Conservation (phyloP, 2,329 filamentous ascomycete species). For the Apiospora aurea region DNA sequence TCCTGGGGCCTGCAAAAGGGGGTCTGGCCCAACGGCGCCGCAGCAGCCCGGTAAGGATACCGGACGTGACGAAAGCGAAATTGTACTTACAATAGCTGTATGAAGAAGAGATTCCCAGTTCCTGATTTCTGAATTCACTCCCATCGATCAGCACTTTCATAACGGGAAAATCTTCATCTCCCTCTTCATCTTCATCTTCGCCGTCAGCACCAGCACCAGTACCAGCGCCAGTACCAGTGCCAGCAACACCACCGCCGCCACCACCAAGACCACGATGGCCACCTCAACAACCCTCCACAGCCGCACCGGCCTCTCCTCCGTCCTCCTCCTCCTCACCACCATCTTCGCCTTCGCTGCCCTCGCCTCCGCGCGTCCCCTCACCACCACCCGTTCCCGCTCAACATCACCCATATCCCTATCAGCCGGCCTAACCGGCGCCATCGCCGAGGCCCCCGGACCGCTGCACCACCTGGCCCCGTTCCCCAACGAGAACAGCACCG, state of each 20-base stretch:
- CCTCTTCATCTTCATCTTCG: neutral
- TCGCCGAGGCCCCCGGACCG: neutral
- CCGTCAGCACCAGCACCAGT: neutral
- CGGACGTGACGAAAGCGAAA: too few species aligned
- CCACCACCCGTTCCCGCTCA: neutral
- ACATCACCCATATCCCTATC: neutral
- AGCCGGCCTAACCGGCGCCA: neutral
- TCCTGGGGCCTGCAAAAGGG: neutral
- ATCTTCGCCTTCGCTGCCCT: neutral
- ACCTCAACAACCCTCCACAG: neutral
- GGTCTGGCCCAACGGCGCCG: neutral
- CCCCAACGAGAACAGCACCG: conserved; percentile 16
- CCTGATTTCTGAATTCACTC: neutral
- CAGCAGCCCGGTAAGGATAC: neutral
- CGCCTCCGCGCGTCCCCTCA: neutral
- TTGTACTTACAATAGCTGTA: too few species aligned
- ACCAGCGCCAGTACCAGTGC: neutral
- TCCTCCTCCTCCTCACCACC: neutral
- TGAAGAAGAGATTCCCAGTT: too few species aligned
- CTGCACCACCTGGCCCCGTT: neutral
- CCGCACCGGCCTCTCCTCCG: too few species aligned
- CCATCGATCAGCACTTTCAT: neutral
- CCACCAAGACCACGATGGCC: neutral
- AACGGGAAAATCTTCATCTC: neutral
- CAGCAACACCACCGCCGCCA: neutral